Conservation (phyloP, 2,329 filamentous ascomycete species). For the Coniochaeta pulveracea region DNA sequence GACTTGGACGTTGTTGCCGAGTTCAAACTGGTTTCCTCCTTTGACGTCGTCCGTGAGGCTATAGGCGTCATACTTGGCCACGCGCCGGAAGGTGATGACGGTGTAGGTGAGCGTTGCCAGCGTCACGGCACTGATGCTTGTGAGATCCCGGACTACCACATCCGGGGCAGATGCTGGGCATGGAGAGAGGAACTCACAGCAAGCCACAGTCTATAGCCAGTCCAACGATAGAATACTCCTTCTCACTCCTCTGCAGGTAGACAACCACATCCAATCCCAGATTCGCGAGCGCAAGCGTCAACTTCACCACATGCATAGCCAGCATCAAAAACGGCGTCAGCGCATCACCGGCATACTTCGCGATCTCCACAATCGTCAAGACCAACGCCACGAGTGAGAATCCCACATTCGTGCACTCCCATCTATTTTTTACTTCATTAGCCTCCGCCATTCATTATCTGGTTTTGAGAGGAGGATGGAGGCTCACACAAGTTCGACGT, state of each 20-base stretch:
- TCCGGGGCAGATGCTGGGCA: background rate
- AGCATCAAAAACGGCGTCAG: constrained; percentile 44
- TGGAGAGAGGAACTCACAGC: constrained; percentile 28
- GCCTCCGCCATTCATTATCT: background rate
- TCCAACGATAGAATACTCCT: constrained; percentile 34
- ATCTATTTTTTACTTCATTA: constrained; percentile 23
- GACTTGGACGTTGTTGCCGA: constrained; percentile 14
- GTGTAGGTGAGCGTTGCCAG: constrained; percentile 34
- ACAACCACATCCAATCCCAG: constrained; percentile 40
- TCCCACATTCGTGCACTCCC: constrained; percentile 40
- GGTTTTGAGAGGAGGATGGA: no score
- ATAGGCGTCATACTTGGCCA: constrained; percentile 38
- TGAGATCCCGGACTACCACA: constrained; percentile 1
- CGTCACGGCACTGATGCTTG: constrained; percentile 22
- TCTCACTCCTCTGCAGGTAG: constrained; percentile 31
- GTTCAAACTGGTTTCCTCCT: constrained; percentile 20
- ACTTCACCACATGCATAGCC: constrained; percentile 37
- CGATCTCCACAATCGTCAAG: constrained; percentile 35
- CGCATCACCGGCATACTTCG: constrained; percentile 32
- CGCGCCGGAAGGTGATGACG: constrained; percentile 32
- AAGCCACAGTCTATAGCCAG: constrained; percentile 35
- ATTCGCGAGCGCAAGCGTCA: constrained; percentile 32
- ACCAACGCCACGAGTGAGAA: constrained; percentile 34
- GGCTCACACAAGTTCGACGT: constrained; percentile 39
- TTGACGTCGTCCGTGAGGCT: constrained; percentile 36